Evolutionary conservation across 2,329 filamentous ascomycete genomes (phyloP).

Genomic region (Westerdykella ornata): DNA sequence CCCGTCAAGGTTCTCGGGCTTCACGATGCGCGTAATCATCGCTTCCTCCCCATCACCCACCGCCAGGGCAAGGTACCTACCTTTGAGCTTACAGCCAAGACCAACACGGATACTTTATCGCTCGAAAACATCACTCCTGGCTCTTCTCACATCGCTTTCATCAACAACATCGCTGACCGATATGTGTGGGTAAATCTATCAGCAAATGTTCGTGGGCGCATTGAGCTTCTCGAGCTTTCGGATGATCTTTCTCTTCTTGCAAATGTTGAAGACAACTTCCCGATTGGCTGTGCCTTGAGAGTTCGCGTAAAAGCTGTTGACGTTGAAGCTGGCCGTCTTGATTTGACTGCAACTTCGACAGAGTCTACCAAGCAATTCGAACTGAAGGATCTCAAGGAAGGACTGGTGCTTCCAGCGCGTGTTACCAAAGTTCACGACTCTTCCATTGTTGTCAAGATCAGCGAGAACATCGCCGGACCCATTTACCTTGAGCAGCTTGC

Average conservation of each 20-base stretch:
- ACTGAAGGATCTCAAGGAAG: slow-evolving; percentile 65
- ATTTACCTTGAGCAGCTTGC: slow-evolving; percentile 76
- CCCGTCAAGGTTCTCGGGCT: slow-evolving; percentile 74
- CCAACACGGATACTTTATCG: slow-evolving; percentile 57
- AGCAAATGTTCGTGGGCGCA: slow-evolving; percentile 76
- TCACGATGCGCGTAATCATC: slow-evolving; percentile 83
- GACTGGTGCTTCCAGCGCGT: slow-evolving; percentile 74
- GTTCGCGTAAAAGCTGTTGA: slow-evolving; percentile 74
- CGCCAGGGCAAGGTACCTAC: slow-evolving; percentile 69
- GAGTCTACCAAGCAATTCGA: slow-evolving; percentile 52
- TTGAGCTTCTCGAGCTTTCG: slow-evolving; percentile 75
- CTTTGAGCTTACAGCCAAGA: slow-evolving; percentile 72
- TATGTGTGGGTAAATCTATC: slow-evolving; percentile 88
- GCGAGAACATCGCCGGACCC: slow-evolving; percentile 69
- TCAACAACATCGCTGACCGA: slow-evolving; percentile 80
- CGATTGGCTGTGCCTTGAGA: slow-evolving; percentile 79
- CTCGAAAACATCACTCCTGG: slow-evolving; percentile 67
- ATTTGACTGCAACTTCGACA: slow-evolving; percentile 71
- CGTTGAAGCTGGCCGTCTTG: slow-evolving; percentile 63
- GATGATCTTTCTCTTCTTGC: slow-evolving; percentile 76
- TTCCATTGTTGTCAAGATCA: slow-evolving; percentile 78
- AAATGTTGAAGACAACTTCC: slow-evolving; percentile 72
- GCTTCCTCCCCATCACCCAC: slow-evolving; percentile 87
- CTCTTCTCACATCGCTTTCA: slow-evolving; percentile 69
- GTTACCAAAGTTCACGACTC: slow-evolving; percentile 82